A percentile compares a stretch with the other conserved stretches of the same genome.
Conservation (phyloP, 1,284 basidiomycete species). For the Thecaphora frezii region DNA sequence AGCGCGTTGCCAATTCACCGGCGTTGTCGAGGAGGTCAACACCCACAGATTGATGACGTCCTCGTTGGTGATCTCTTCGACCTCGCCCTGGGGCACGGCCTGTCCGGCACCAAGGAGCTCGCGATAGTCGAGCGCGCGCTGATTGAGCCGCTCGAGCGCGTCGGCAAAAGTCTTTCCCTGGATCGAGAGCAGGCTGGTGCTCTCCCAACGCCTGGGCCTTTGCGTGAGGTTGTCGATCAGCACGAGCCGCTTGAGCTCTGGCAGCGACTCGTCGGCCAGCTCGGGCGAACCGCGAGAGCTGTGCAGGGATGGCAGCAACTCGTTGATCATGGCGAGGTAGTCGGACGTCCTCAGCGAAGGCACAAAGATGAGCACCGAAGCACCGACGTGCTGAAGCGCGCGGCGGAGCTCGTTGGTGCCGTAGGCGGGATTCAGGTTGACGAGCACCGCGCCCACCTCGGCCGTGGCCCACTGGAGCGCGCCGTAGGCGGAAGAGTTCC, state of each 20-base stretch:
- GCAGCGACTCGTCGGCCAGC: conserved; percentile 68
- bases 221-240: conserved; percentile 68
- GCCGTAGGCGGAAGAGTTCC: conserved; percentile 69
- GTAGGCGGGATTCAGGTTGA: conserved; percentile 81
- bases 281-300: conserved; percentile 7
- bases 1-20: too few relatives aligned
- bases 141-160: conserved; percentile 25
- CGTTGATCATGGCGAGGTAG: conserved; percentile 61
- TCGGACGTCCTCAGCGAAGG: conserved; percentile 62
- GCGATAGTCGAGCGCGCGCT: conserved; percentile 35
- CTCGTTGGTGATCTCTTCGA: conserved; percentile 62
- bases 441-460: conserved; percentile 74
- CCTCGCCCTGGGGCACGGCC: conserved; percentile 67
- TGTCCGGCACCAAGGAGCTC: conserved; percentile 60
- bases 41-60: conserved; percentile 73
- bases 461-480: conserved; percentile 81
- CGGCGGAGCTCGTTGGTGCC: conserved; percentile 70
- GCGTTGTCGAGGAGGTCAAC: background rate
- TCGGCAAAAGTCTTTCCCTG: conserved; percentile 26
- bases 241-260: conserved; percentile 69
- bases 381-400: conserved; percentile 69
- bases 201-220: conserved; percentile 39
- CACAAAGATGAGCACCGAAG: conserved; percentile 73
- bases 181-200: conserved; percentile 31
- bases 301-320: conserved; percentile 68